Base-by-base conservation (phyloP, 805 yeast species). In the Nakazawaea laoshanensis region DNA sequence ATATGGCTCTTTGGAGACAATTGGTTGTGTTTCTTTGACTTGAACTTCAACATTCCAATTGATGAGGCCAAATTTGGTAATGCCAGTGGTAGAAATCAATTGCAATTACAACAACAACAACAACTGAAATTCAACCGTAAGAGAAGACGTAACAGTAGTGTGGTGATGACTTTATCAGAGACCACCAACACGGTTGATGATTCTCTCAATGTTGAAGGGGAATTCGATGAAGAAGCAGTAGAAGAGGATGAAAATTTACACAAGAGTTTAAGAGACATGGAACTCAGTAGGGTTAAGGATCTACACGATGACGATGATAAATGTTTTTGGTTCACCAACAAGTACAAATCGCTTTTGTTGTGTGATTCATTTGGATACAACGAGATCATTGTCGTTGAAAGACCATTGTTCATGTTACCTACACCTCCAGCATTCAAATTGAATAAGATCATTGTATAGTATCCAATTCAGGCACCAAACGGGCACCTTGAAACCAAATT, bases 1-100 rank as follows among this genome's bases (percentile, higher is more conserved):
- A 59, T 81, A 11, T 89, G 96, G 96, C 56, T 86, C n/a, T 87
- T 84, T 72, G 94, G 96, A 2, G 66, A 82, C 14, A 71, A 71
- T 32, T 89, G 95, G 94, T 43, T 88, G 11, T 70, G 80, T 4
- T 82, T 70, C 51, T 67, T 89, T 31, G 89, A 89, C 52, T 55
- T 83, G 42, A 52, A 66, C 7, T 50, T 64, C 33, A 72, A 79
- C 46, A 53, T 77, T 32, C 80, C 84, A 10, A 53, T 66, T 27
- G 53, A 43, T 21, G 30, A 30, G 7, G 19, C 14, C 48, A 55
- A 40, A 42, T 22, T 55, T 18, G 52, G 57, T 14, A 52, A 51
- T 18, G 59, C 52, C 25, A 45, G 19, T 10, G 47, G 32, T 50
- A 39, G 42, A 59, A 46, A 45, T 50, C 44, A 52, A 57, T 27